These are phyloP conservation scores for Coemansia sp. DNA, from an alignment of 192 early-diverging fungal species.

Conservation along the genomic window DNA sequence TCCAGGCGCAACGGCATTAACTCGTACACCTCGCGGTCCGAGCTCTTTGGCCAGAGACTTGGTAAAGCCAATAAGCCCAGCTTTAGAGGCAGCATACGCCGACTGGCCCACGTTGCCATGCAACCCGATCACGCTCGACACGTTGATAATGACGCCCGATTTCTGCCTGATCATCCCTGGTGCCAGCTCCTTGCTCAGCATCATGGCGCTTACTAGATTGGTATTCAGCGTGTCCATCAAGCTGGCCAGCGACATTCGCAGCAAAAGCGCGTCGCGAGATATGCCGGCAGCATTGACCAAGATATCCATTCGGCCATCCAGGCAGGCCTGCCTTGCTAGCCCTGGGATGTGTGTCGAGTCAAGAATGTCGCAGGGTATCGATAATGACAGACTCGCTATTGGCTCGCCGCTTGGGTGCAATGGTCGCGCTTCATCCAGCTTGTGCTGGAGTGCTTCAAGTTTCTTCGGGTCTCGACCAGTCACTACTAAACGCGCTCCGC, in stretches of 20 bases:
- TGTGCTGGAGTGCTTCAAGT: conserved; percentile 22
- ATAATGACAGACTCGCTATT: not conserved
- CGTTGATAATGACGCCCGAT: conserved; percentile 75
- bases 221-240: conserved; percentile 59
- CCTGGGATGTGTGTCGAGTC: not conserved
- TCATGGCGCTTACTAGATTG: conserved; percentile 73
- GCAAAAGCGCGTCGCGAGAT: conserved; percentile 54
- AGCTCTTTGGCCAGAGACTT: conserved; percentile 81
- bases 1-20: conserved; percentile 84
- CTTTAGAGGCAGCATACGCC: conserved; percentile 82
- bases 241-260: conserved; percentile 49
- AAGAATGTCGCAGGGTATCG: conserved; percentile 17
- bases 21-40: conserved; percentile 66
- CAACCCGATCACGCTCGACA: conserved; percentile 75
- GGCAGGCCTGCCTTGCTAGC: not conserved
- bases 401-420: not conserved
- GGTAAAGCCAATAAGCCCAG: conserved; percentile 82
- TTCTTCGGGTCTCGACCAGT: conserved; percentile 55
- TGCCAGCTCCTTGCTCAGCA: conserved; percentile 49
- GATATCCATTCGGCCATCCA: conserved; percentile 5
- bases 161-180: conserved; percentile 7
- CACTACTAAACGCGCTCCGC: conserved; percentile 58
- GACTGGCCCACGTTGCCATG: conserved; percentile 47
- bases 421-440: not conserved
- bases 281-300: conserved; percentile 55